Evolutionary conservation across 2,329 filamentous ascomycete species (phyloP), one percentile per base, ranked within the genome.

Genomic region (Diplodia seriata): DNA sequence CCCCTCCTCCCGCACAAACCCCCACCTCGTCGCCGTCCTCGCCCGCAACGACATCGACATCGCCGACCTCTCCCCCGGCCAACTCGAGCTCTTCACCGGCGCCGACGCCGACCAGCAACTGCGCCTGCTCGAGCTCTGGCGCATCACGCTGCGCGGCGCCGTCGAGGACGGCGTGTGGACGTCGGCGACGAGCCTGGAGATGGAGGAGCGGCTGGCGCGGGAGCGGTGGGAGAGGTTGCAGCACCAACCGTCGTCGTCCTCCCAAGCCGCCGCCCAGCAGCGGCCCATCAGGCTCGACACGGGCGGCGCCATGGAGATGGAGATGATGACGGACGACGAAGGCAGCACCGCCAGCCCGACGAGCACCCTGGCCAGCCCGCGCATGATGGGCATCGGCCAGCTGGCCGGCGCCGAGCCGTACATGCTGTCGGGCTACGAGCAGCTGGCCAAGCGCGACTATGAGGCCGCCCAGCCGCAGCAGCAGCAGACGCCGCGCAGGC

Each of bases 51-150:
- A 89, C 71, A 88, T 97, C 72, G 87, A 96, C 76, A 86, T 90
- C 2, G 77, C 83, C 9, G 82, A 86, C 26, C 85, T 97, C 54
- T 91, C 91, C 14, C 85, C 88, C 5, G 89, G 90, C 4, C 93
- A 97, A 77, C 80, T 94, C 63, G 86, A 91, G 69, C 87, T 97
- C 50, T 96, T 97, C 83, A 87, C 87, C 71, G 88, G 89, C 70
- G 92, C 92, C 64, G 89, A 91, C 68, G 82, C 86, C 29, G 84
- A 89, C 53, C 92, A 97, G 78, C 88, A 90, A 74, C 81, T 89
- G 68, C 87, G 92, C 26, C 84, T 97, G 18, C 84, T 97, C 49
- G 90, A 97, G 77, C 87, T 97, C 18, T 97, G 93, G 93, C 89
- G 88, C 69, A 92, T 94, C 72, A 92, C 88, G 68, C 81, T 84